Base-by-base conservation (phyloP, 805 yeast genomes). In the Yamadazyma kitorensis region DNA sequence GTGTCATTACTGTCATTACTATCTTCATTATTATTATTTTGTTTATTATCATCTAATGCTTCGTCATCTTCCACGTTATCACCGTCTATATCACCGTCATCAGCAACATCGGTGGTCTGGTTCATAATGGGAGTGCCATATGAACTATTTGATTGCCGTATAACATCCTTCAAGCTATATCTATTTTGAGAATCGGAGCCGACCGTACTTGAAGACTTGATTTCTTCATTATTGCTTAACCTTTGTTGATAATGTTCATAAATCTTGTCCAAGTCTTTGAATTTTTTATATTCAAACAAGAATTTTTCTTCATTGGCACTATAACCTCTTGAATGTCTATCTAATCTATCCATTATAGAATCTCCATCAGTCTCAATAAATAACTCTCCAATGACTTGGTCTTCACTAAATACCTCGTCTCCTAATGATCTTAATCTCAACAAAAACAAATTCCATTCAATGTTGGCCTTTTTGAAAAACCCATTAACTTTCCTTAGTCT, bases 371-470 rank as follows among this genome's bases (percentile, higher is more conserved):
- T 60, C 39, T 44, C 65, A 6, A 66, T 67, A 48, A 79, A 79
- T 9, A 78, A 54, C 25, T 73, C 76, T 31, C 68, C 71, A 1
- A 72, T 61, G 1, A 64, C 58, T 42, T 76, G 78, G 57, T 74
- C 77, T 4, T 72, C 62, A 13, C 65, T 60, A 25, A 74, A 61
- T 2, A 65, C 66, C 14, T 69, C 75, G 43, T 76, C 79, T 2
- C 80, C 68, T 1, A 76, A 40, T 6, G 64, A 49, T 36, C 62
- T 63, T 17, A 77, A 27, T 41, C 51, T 54, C 36, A 41, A 51
- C 37, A 40, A 55, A 40, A 48, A 67, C 42, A 32, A 54, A 40
- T 27, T 70, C 59, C 49, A 72, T 51, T 63, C 64, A 11, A 58
- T 36, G 1, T 71, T 57, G 6, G 75, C 47, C 34, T 59, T 66